A percentile compares a stretch with the other conserved stretches of the same genome.
Evolutionary conservation across 1,139 yeast species (phyloP).

Genomic region (Pichia sp.): DNA sequence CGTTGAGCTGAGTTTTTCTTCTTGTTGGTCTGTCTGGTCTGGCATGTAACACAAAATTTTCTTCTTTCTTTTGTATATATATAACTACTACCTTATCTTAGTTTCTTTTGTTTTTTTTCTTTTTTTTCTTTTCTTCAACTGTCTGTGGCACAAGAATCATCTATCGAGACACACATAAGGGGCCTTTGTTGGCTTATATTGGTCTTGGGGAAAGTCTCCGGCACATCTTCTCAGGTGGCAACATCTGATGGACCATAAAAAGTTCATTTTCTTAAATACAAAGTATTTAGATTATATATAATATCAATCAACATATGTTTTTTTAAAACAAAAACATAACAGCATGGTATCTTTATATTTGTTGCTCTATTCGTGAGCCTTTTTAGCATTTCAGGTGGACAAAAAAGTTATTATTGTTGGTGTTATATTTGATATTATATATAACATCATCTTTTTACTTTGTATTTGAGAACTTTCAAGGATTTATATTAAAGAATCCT

Average conservation of each 20-base stretch:
- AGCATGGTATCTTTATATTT: background rate
- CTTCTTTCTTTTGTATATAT: too few species aligned
- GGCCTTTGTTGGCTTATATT: slow-evolving; percentile 1
- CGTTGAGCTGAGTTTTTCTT: too few species aligned
- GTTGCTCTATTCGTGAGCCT: background rate
- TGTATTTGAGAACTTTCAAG: background rate
- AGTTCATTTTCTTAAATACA: slow-evolving; percentile 12
- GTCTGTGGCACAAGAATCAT: slow-evolving; percentile 22
- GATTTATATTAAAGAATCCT: background rate
- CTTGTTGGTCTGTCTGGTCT: too few species aligned
- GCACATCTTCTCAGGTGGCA: slow-evolving; percentile 23
- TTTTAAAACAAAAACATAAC: background rate
- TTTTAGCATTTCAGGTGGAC: slow-evolving; percentile 1
- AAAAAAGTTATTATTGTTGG: background rate
- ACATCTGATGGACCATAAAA: slow-evolving; percentile 19
- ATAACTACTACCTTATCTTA: too few species aligned
- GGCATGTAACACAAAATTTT: too few species aligned
- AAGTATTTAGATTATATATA: too few species aligned
- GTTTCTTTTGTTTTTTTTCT: too few species aligned
- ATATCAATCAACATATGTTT: too few species aligned
- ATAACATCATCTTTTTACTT: too few species aligned
- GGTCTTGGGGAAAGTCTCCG: slow-evolving; percentile 28
- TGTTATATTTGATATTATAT: too few species aligned
- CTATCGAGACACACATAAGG: slow-evolving; percentile 23
- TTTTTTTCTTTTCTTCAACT: background rate